phyloP scores from a whole-genome alignment of 2,329 filamentous ascomycete genomes.

The Trichoderma koningiopsis region DNA sequence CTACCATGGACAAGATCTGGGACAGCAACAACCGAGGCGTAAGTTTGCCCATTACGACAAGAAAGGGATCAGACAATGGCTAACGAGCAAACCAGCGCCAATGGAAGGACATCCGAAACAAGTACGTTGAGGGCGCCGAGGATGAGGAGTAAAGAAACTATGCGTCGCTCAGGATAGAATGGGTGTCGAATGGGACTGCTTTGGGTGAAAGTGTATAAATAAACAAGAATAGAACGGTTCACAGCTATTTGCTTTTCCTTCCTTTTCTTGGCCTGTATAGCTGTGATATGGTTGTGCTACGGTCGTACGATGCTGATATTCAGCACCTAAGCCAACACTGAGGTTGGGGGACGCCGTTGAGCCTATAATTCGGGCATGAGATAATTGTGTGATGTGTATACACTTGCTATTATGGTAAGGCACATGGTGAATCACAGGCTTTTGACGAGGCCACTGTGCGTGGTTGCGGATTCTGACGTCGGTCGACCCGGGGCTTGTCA shows the following conservation, averaged over 20 bases:
- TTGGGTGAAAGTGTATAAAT: constrained; percentile 41
- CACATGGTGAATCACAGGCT: background rate
- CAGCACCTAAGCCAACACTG: background rate
- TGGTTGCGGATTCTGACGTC: constrained; percentile 29
- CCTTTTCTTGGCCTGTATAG: background rate
- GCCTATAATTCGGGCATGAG: background rate
- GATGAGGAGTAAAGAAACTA: constrained; percentile 55
- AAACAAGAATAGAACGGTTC: constrained; percentile 35
- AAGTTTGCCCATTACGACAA: constrained; percentile 48
- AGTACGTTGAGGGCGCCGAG: constrained; percentile 74
- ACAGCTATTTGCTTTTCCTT: constrained; percentile 29
- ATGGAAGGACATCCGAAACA: constrained; percentile 99
- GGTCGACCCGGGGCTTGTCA: constrained; percentile 23
- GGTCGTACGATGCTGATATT: constrained; percentile 12
- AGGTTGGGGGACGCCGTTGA: too few species aligned
- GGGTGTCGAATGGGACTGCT: constrained; percentile 26
- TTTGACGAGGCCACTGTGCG: background rate
- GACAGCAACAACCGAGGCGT: constrained; percentile 89
- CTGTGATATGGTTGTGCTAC: background rate
- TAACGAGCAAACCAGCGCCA: constrained; percentile 67
- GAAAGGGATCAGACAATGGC: constrained; percentile 25
- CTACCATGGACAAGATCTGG: constrained; percentile 82
- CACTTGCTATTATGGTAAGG: background rate
- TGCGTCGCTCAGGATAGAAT: constrained; percentile 27
- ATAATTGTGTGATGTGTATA: background rate